Percentiles rank a stretch among this genome's conserved stretches.
Conservation (phyloP, 768 basidiomycete species). For the Suillus fuscotomentosus region DNA sequence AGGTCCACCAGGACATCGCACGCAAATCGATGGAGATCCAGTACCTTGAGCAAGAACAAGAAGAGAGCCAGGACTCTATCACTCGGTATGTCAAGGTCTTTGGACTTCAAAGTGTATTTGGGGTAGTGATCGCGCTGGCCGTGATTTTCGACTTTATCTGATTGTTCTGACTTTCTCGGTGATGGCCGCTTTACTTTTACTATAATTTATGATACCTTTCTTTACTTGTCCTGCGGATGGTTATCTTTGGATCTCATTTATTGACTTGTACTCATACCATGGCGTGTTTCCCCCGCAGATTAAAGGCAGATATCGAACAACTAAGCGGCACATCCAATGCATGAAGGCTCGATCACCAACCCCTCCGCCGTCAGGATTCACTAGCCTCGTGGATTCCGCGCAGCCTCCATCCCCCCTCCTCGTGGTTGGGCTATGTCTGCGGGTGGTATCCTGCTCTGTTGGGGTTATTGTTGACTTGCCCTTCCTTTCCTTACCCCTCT, state of each 20-base stretch:
- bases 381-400: conserved; percentile 37
- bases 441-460: conserved; percentile 2
- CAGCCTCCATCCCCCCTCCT: conserved; percentile 23
- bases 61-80: conserved; percentile 72
- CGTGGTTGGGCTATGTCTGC: conserved; percentile 23
- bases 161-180: conserved; percentile 11
- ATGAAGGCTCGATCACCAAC: conserved; percentile 12
- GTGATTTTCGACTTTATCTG: conserved; percentile 54
- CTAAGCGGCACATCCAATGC: conserved; percentile 33
- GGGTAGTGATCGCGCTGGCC: conserved; percentile 50
- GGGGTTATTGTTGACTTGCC: not conserved
- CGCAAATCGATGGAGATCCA: conserved; percentile 81
- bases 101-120: conserved; percentile 55
- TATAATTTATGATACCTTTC: conserved; percentile 17
- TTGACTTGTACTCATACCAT: conserved; percentile 29
- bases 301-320: conserved; percentile 66
- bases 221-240: conserved; percentile 13
- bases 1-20: conserved; percentile 57
- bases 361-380: conserved; percentile 6
- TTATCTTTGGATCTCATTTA: conserved; percentile 33
- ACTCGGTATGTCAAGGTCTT: conserved; percentile 73
- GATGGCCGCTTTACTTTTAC: conserved; percentile 11
- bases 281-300: conserved; percentile 42
- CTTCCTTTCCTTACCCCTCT: conserved; percentile 1
- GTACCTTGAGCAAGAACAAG: conserved; percentile 76